Conservation (phyloP, 1,139 yeast species). For the Suhomyces anneliseae region DNA sequence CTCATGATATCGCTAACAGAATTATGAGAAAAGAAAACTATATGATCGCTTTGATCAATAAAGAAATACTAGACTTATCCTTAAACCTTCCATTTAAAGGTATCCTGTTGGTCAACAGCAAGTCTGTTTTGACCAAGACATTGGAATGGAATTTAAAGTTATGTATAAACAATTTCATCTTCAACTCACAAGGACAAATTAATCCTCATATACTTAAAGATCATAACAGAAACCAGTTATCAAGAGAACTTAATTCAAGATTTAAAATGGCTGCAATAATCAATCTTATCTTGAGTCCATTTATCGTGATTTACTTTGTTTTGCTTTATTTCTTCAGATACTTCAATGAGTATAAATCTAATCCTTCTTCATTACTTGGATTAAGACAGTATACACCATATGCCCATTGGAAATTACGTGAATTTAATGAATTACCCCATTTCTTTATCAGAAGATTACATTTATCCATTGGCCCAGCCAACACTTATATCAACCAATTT, state of each 20-base stretch:
- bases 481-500: conserved; percentile 82
- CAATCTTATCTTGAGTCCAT: conserved; percentile 80
- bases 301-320: conserved; percentile 78
- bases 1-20: conserved; percentile 92
- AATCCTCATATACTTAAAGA: conserved; percentile 72
- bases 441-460: conserved; percentile 77
- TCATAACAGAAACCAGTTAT: conserved; percentile 62
- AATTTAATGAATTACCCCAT: conserved; percentile 89
- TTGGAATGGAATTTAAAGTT: conserved; percentile 91
- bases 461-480: conserved; percentile 75
- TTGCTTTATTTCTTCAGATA: conserved; percentile 83
- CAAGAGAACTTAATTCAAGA: conserved; percentile 71
- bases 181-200: conserved; percentile 83
- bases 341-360: conserved; percentile 87
- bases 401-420: conserved; percentile 95
- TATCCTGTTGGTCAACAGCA: conserved; percentile 21
- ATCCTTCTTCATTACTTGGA: conserved; percentile 82
- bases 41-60: conserved; percentile 84
- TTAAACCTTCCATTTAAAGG: conserved; percentile 35
- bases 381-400: conserved; percentile 84
- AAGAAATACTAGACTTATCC: conserved; percentile 67
- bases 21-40: conserved; percentile 95
- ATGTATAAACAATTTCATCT: conserved; percentile 83
- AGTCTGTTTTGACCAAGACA: conserved; percentile 69
- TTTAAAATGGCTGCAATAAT: conserved; percentile 86